Percentiles rank a stretch among this genome's conserved stretches.
Evolutionary conservation across 257 asterid genomes (phyloP).

Genomic region (Lycium barbarum): DNA sequence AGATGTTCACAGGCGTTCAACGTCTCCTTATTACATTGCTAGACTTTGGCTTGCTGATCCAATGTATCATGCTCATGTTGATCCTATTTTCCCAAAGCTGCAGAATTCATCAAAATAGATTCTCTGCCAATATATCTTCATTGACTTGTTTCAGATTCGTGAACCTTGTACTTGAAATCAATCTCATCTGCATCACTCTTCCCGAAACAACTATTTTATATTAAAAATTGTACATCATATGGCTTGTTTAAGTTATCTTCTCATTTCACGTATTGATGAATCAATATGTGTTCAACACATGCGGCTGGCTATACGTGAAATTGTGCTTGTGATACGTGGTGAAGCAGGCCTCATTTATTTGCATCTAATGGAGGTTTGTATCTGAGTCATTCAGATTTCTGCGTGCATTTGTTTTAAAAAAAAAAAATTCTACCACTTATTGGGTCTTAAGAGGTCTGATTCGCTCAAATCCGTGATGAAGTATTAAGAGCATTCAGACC

Average conservation of each 20-base stretch:
- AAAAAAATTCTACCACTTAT: too few relatives aligned
- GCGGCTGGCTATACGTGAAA: too few relatives aligned
- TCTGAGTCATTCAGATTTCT: not conserved
- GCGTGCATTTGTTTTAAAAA: not conserved
- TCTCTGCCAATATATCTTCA: not conserved
- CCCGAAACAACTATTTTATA: conserved; percentile 3
- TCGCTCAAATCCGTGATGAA: not conserved
- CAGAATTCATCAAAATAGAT: conserved; percentile 22
- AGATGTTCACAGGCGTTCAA: conserved; percentile 62
- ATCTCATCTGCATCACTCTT: conserved; percentile 1
- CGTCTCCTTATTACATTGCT: conserved; percentile 61
- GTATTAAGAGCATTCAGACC: not conserved
- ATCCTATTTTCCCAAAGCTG: conserved; percentile 53
- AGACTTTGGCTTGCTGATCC: conserved; percentile 67
- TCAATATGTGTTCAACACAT: too few relatives aligned
- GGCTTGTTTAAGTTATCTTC: not conserved
- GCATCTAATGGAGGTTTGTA: too few relatives aligned
- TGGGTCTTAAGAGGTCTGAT: not conserved
- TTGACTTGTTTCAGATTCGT: not conserved
- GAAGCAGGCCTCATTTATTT: not conserved
- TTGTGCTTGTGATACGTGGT: too few relatives aligned
- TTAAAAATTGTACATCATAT: not conserved
- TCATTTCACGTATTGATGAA: not conserved
- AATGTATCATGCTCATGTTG: conserved; percentile 52
- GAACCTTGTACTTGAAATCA: not conserved